Base-by-base conservation (phyloP, 176 grass and related monocot genomes). In the Juncus inflexus region DNA sequence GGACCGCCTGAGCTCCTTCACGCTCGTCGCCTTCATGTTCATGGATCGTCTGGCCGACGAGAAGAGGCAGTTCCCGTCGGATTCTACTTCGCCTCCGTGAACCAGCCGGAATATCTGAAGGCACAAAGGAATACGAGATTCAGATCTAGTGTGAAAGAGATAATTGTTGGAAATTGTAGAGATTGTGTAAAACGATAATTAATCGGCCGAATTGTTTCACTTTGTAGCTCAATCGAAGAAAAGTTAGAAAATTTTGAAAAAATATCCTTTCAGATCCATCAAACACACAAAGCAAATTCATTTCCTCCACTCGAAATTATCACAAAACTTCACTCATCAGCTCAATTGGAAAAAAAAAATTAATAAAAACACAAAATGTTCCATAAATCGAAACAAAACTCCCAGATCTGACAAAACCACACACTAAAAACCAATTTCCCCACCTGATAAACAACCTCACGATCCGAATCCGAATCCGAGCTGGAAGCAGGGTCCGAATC, bases 1-100 rank as follows among this genome's bases (percentile, higher is more conserved):
- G 67, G 87, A 83, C 57, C 80, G 84, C 73, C 87, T 75, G 71
- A 97, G 80, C 47, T 89, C 85, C 40, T 87, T 78, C 35, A 85
- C 75, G 5, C 70, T 74, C 63, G 73, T 66, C 2, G 19, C 19
- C 79, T 91, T 89, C 38, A 79, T 40, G 3, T 74, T 61, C 38
- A 90, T 84, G 19, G 85, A 85, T 72, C 71, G 79, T 40, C 85
- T 76, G 0, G 78, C 85, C 2, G 94, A 84, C 5, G 94, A 89
- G 75, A 97, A 97, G 57, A 91, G 83, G 77, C 94, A 97, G 77
- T 97, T 97, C 11, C 94, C 85, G 35, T 97, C 88, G 52, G 88
- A 74, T n/a, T 92, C 85, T 49, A 97, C 94, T 75, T 91, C 85
- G 3, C 94, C 88, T 63, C 77, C 94, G 59, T 97, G 88, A 58